Conservation (phyloP, 495 filamentous ascomycete genomes). For the Penicillium lagena region DNA sequence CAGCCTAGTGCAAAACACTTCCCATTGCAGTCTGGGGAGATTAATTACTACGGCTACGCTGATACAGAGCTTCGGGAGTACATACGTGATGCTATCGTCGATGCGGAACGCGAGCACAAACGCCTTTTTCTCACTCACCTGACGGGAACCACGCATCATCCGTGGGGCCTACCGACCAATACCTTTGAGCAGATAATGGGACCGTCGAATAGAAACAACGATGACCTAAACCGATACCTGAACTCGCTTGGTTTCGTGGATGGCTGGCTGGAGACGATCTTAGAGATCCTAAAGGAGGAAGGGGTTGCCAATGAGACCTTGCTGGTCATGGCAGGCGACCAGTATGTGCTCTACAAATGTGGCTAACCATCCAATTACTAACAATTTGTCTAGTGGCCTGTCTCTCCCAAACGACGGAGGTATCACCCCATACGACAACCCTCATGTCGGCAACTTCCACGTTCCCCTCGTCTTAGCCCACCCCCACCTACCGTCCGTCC, state of each 20-base stretch:
- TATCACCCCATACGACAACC: slow-evolving; percentile 26
- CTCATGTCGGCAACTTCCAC: slow-evolving; percentile 31
- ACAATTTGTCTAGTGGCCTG: slow-evolving; percentile 10
- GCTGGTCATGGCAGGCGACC: slow-evolving; percentile 37
- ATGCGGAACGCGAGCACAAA: slow-evolving; percentile 26
- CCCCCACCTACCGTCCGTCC: slow-evolving; percentile 28
- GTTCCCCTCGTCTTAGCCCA: slow-evolving; percentile 36
- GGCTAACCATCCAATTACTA: neutral
- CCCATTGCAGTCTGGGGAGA: slow-evolving; percentile 17
- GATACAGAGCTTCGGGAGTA: slow-evolving; percentile 30
- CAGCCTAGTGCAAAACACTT: slow-evolving; percentile 13
- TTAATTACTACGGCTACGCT: slow-evolving; percentile 31
- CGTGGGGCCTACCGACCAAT: slow-evolving; percentile 30
- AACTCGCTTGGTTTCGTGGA: slow-evolving; percentile 36
- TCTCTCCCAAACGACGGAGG: slow-evolving; percentile 27
- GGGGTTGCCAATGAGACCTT: slow-evolving; percentile 36
- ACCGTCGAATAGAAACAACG: slow-evolving; percentile 18
- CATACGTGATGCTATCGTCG: slow-evolving; percentile 26
- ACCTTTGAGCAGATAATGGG: slow-evolving; percentile 16
- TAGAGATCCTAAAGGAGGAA: slow-evolving; percentile 29
- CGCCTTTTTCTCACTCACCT: slow-evolving; percentile 38
- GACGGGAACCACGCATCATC: slow-evolving; percentile 36
- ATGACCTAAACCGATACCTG: slow-evolving; percentile 31
- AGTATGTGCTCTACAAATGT: slow-evolving; percentile 18
- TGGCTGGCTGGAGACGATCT: slow-evolving; percentile 27